phyloP scores from a whole-genome alignment of 2,329 filamentous ascomycete genomes.

The Hymenoscyphus albidus region DNA sequence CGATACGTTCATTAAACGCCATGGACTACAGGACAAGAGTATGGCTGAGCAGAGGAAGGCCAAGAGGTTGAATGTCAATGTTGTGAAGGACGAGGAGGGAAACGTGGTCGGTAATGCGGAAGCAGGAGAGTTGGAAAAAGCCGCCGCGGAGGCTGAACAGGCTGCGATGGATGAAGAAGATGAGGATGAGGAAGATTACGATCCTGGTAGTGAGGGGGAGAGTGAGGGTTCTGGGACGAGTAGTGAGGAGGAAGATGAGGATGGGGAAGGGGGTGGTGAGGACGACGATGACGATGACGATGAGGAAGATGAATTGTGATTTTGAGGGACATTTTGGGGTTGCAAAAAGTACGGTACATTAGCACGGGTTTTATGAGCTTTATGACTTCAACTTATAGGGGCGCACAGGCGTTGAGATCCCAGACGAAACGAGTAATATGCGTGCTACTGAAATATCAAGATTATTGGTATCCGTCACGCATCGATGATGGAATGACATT shows the following conservation, averaged over 20 bases:
- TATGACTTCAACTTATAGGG: neutral
- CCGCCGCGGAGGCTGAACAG: constrained; percentile 36
- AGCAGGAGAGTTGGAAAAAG: constrained; percentile 34
- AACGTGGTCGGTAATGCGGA: constrained; percentile 40
- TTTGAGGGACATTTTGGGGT: neutral
- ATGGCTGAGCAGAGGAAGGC: constrained; percentile 66
- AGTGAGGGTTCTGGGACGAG: constrained; percentile 53
- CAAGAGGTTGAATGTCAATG: constrained; percentile 57
- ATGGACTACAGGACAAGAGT: constrained; percentile 61
- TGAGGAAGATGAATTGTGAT: neutral
- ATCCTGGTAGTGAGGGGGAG: constrained; percentile 51
- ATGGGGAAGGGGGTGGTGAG: constrained; percentile 30
- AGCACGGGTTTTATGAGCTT: neutral
- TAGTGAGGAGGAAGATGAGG: constrained; percentile 52
- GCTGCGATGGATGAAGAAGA: constrained; percentile 54
- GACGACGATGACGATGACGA: constrained; percentile 30
- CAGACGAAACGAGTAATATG: no score
- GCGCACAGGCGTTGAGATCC: no score
- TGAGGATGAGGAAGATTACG: constrained; percentile 64
- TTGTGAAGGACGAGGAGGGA: constrained; percentile 40
- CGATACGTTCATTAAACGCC: constrained; percentile 58
- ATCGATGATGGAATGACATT: no score
- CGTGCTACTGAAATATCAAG: no score
- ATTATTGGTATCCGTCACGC: no score
- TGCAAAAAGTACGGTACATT: neutral